phyloP scores from a whole-genome alignment of 495 filamentous ascomycete species.

The Penicillium egyptiacum region DNA sequence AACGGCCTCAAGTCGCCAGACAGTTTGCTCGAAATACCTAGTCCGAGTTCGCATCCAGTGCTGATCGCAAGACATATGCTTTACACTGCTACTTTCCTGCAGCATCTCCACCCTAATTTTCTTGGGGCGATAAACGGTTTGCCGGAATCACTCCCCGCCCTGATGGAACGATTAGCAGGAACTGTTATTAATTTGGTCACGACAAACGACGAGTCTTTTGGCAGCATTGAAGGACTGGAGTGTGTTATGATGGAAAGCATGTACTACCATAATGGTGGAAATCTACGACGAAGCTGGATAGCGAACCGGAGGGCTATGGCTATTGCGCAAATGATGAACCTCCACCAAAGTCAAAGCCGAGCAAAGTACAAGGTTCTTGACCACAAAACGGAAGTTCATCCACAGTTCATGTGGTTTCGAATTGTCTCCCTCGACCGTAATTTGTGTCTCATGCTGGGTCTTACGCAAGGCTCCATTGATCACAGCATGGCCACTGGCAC shows the following conservation, averaged over 20 bases:
- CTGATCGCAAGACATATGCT: constrained; percentile 25
- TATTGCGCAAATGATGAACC: constrained; percentile 45
- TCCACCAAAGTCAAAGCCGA: constrained; percentile 32
- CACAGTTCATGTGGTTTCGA: constrained; percentile 29
- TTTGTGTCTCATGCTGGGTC: constrained; percentile 49
- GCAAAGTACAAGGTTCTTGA: constrained; percentile 22
- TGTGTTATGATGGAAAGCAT: constrained; percentile 46
- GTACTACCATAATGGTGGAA: constrained; percentile 44
- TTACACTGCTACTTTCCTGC: constrained; percentile 16
- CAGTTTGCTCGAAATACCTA: constrained; percentile 13
- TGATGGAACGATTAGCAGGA: constrained; percentile 18
- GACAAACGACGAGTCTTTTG: constrained; percentile 18
- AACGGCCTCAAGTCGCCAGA: constrained; percentile 8
- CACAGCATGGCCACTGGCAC: constrained; percentile 25
- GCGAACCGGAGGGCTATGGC: constrained; percentile 42
- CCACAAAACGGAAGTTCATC: constrained; percentile 18
- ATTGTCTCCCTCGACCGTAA: constrained; percentile 42
- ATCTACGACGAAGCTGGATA: constrained; percentile 44
- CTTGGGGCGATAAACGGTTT: constrained; percentile 8
- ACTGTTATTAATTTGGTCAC: constrained; percentile 19
- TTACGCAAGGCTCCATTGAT: constrained; percentile 43
- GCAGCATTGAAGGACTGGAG: constrained; percentile 40
- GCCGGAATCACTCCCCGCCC: constrained; percentile 13
- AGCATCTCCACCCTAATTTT: constrained; percentile 23
- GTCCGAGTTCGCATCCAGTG: constrained; percentile 21